Base-by-base conservation (phyloP, 441 rosid genomes). In the Daphne laureola region DNA sequence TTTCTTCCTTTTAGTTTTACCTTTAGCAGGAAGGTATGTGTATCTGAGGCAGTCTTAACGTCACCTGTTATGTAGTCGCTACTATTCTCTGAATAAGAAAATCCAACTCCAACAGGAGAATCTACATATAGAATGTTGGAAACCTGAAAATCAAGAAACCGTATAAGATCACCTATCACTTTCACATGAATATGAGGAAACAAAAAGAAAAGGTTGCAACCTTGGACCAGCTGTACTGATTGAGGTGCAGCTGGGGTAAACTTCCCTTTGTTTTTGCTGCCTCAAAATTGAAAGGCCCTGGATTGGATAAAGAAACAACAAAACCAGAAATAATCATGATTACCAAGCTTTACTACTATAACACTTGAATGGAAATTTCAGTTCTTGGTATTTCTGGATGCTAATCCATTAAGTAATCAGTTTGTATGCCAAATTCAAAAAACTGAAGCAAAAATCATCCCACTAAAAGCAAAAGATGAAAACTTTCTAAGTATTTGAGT, bases 271-370 rank as follows among this genome's bases (percentile, higher is more conserved):
- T 65, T 38, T 65, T 66, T 14, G 65, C 70, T 36, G 51, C 64
- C 68, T 83, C 86, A 58, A 90, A 90, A 67, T 74, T 79, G 75
- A 90, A 90, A 58, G 97, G 94, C 36, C 98, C 97, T 90, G 80
- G 57, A 74, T 64, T 26, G 51, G 43, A 40, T 17, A 44, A 52
- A 42, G 11, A 59, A 38, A 31, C 4, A 31, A 31, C 38, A 9
- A 9, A 31, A 31, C 11, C 11, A 2, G 11, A 31, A 31, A 6
- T 7, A 9, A 31, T 31, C 38, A 8, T 31, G 38, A 31, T 31
- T 31, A 31, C 1, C 38, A 7, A 7, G 8, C 38, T 5, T 31
- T 31, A 31, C 38, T 2, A 9, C 38, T 2, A 9, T 5, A 31
- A 31, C 38, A 31, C 38, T 31, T 5, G 38, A 31, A 31, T 7